A percentile compares a stretch with the other conserved stretches of the same genome.
phyloP scores from a whole-genome alignment of 1,284 basidiomycete genomes.

The Wolfiporia cocos region DNA sequence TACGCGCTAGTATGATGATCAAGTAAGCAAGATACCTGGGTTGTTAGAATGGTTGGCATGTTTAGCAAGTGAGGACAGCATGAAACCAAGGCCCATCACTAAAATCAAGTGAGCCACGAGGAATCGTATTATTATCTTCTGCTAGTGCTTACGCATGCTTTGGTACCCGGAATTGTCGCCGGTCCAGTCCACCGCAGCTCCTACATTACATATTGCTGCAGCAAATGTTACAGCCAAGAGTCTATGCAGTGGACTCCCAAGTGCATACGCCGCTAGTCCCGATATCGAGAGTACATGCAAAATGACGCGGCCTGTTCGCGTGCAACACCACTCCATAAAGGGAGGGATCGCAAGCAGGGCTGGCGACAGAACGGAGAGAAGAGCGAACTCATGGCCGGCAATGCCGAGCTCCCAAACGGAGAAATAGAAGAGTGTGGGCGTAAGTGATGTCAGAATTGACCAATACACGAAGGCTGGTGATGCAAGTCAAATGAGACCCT shows the following conservation, averaged over 20 bases:
- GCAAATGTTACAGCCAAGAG: conserved; percentile 54
- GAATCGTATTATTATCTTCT: not conserved
- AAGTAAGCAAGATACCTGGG: conserved; percentile 44
- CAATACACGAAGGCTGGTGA: conserved; percentile 76
- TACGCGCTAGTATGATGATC: conserved; percentile 1
- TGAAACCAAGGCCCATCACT: conserved; percentile 68
- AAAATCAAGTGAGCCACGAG: conserved; percentile 1
- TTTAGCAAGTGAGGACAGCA: conserved; percentile 69
- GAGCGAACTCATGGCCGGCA: conserved; percentile 70
- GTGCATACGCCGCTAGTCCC: conserved; percentile 57
- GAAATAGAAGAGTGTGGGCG: conserved; percentile 87
- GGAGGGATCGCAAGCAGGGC: conserved; percentile 44
- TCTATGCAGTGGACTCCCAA: conserved; percentile 49
- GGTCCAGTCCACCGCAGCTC: conserved; percentile 52
- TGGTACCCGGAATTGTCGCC: conserved; percentile 37
- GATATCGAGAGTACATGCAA: conserved; percentile 46
- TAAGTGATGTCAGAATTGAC: conserved; percentile 81
- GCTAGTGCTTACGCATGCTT: conserved; percentile 46
- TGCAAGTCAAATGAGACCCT: no score
- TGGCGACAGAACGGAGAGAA: conserved; percentile 67
- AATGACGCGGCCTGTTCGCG: conserved; percentile 40
- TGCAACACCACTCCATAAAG: conserved; percentile 39
- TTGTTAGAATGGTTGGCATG: conserved; percentile 79
- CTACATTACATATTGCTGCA: conserved; percentile 43
- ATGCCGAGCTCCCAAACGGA: conserved; percentile 85